Evolutionary conservation across 257 asterid species (phyloP).

Genomic region (Jasminum sambac): DNA sequence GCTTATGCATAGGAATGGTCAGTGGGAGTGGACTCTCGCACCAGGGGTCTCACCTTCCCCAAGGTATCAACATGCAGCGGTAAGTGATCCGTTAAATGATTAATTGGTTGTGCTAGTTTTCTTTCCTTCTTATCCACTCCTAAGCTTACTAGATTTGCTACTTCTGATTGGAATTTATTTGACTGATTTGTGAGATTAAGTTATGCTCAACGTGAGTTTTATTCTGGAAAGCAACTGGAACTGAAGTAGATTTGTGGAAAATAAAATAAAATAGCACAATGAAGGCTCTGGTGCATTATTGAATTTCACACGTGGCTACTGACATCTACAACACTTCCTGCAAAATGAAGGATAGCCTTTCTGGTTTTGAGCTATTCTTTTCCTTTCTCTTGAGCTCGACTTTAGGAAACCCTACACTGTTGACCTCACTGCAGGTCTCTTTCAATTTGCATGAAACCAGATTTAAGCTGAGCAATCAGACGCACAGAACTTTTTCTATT

Average conservation of each 20-base stretch:
- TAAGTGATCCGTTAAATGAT: conserved; percentile 37
- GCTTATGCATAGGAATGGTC: conserved; percentile 98
- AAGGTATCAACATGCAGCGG: conserved; percentile 98
- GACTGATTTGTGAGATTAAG: not conserved
- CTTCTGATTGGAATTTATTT: not conserved
- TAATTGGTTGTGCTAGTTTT: conserved; percentile 10
- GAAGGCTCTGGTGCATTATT: not conserved
- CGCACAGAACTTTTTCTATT: not conserved
- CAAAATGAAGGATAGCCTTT: not conserved
- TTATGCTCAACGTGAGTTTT: not conserved
- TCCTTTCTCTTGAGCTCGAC: not conserved
- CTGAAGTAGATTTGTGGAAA: not conserved
- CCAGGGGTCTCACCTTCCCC: conserved; percentile 98
- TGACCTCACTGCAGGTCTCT: not conserved
- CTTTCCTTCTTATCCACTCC: conserved; percentile 1
- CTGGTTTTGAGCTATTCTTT: not conserved
- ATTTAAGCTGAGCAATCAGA: not conserved
- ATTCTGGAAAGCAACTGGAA: not conserved
- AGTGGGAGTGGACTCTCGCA: conserved; percentile 99
- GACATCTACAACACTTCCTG: not conserved
- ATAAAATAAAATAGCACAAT: not conserved
- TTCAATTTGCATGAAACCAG: not conserved
- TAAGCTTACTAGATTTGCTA: not conserved
- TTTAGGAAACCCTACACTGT: not conserved
- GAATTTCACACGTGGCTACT: not conserved